These are phyloP conservation scores for Entamoeba invadens DNA, from an alignment of 208 protist genomes.

Conservation along the genomic window DNA sequence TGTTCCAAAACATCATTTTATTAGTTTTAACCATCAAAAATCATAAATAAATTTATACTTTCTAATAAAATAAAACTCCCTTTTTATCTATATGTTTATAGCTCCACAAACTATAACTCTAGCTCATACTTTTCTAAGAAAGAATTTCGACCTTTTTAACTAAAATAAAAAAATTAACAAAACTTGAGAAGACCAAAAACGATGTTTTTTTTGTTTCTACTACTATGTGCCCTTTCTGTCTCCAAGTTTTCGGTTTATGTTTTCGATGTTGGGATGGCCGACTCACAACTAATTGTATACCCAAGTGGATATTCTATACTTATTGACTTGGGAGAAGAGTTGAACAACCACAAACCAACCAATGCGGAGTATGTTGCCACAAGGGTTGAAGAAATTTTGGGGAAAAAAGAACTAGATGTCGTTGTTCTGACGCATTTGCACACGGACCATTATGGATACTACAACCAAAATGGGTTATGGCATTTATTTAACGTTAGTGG, in stretches of 20 bases:
- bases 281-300: background rate
- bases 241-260: background rate
- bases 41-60: too few species aligned
- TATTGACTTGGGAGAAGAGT: background rate
- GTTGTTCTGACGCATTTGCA: background rate
- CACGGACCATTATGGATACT: background rate
- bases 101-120: too few species aligned
- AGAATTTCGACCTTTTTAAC: too few species aligned
- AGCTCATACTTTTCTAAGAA: too few species aligned
- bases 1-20: too few species aligned
- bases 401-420: background rate
- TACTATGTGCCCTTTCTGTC: background rate
- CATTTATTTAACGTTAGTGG: background rate
- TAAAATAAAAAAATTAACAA: too few species aligned
- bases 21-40: too few species aligned
- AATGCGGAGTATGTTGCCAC: background rate
- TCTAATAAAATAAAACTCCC: too few species aligned
- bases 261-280: background rate
- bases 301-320: background rate
- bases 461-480: background rate
- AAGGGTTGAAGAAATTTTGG: background rate
- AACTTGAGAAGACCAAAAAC: too few species aligned
- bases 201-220: background rate
- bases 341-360: background rate
- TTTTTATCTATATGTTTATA: too few species aligned